Evolutionary conservation across 176 grass and related monocot species (phyloP).

Genomic region (Bolboschoenus planiculmis): DNA sequence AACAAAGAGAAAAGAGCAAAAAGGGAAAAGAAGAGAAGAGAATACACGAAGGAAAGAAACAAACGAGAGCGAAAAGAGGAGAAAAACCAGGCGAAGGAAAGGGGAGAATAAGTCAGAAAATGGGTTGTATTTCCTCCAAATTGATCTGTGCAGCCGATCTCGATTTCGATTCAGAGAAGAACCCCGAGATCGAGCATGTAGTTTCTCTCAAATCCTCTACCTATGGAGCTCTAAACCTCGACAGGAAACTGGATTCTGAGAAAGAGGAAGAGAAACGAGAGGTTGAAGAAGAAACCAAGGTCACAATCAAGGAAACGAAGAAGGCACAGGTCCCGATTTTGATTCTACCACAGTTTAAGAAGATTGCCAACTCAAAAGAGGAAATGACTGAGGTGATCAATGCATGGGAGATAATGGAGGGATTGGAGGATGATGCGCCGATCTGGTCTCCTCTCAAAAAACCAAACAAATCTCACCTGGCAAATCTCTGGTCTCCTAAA

Average conservation of each 20-base stretch:
- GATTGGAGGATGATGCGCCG: constrained; percentile 44
- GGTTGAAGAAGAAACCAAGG: constrained; percentile 41
- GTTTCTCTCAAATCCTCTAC: constrained; percentile 91
- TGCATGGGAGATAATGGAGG: constrained; percentile 87
- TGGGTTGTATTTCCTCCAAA: constrained; percentile 98
- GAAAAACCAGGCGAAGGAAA: background rate
- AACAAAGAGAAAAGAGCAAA: constrained; percentile 8
- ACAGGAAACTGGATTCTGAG: background rate
- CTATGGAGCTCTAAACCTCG: constrained; percentile 79
- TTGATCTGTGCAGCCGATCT: constrained; percentile 39
- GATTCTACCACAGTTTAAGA: constrained; percentile 40
- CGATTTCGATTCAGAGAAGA: constrained; percentile 28
- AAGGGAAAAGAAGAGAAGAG: background rate
- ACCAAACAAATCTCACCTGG: constrained; percentile 25
- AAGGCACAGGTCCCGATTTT: constrained; percentile 30
- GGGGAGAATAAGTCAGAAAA: constrained; percentile 5
- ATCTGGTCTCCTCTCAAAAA: constrained; percentile 62
- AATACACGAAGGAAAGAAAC: background rate
- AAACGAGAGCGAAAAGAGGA: background rate
- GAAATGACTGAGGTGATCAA: constrained; percentile 75
- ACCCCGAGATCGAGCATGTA: constrained; percentile 52
- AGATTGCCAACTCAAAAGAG: constrained; percentile 28
- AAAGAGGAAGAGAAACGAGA: constrained; percentile 14
- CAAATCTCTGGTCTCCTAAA: constrained; percentile 51
- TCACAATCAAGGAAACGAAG: constrained; percentile 50